Base-by-base conservation (phyloP, 1,284 basidiomycete species). In the Phylloporus sp. region DNA sequence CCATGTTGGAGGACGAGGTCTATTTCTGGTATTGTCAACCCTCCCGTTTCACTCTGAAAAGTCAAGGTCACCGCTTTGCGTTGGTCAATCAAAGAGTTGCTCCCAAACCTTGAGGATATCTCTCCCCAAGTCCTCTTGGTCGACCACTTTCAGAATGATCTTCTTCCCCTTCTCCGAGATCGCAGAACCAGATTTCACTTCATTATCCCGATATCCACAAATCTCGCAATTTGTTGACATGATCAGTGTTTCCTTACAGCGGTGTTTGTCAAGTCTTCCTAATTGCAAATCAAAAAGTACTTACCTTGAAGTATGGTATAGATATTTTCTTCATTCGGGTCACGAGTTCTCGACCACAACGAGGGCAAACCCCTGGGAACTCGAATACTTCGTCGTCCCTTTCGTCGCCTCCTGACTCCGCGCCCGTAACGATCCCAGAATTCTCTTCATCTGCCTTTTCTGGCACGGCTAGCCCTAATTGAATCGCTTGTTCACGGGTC, bases 211-310 rank as follows among this genome's bases (percentile, higher is more conserved):
- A 82, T 99, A 99, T 2, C 97, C 97, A 80, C 97, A 99, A 65
- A 84, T 82, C 65, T 95, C 94, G 81, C 98, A 99, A 78, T 98
- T 98, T 35, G 97, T 97, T 35, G 97, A 98, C 97, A 99, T 99
- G 82, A 99, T 97, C 70, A 99, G 85, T 68, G 97, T 93, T 77
- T 99, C 96, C 94, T 96, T 70, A 4, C 41, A n/a, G 62, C 37
- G 20, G 49, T 66, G 45, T 59, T 59, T 17, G 23, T 68, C 11
- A 11, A 5, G 52, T 27, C 35, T 53, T n/a, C 58, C 27, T 14
- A 14, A 60, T 25, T 35, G 37, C 20, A 25, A 62, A 32, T 8
- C 27, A 55, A 29, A 57, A 35, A 37, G 25, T 19, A 73, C 66
- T 64, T 67, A 93, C 95, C 86, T 99, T 95, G 87, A 99, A 99